Percentiles rank a stretch among this genome's conserved stretches.
Evolutionary conservation across 306 rosid species (phyloP).

Genomic region (Quillaja saponaria): DNA sequence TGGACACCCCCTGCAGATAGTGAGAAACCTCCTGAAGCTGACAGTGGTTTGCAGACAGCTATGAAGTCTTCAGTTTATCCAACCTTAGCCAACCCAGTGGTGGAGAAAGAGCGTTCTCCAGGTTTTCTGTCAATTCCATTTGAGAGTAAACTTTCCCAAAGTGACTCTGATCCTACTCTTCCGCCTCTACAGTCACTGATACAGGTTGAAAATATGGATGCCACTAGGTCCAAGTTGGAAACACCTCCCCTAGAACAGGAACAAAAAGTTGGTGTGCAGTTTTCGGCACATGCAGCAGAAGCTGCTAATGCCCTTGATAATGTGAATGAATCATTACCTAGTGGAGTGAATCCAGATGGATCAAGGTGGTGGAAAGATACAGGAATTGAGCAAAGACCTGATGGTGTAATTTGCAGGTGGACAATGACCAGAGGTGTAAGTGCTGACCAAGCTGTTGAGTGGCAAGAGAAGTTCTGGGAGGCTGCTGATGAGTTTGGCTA

Average conservation of each 20-base stretch:
- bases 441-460: conserved; percentile 68
- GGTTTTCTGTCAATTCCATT: conserved; percentile 65
- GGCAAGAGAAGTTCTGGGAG: conserved; percentile 97
- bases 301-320: conserved; percentile 64
- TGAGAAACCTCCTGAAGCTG: conserved; percentile 36
- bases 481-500: conserved; percentile 88
- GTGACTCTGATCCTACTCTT: conserved; percentile 37
- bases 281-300: conserved; percentile 67
- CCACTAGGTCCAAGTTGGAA: conserved; percentile 38
- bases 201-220: conserved; percentile 48
- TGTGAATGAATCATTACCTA: conserved; percentile 32
- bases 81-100: conserved; percentile 41
- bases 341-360: conserved; percentile 72
- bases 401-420: conserved; percentile 88
- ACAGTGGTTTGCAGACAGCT: conserved; percentile 39
- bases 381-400: conserved; percentile 78
- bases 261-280: conserved; percentile 46
- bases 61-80: conserved; percentile 40
- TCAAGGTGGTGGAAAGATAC: conserved; percentile 89
- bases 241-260: conserved; percentile 57
- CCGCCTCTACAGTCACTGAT: conserved; percentile 74
- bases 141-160: conserved; percentile 56
- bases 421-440: conserved; percentile 85
- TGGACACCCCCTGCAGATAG: conserved; percentile 76
- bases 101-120: conserved; percentile 60